phyloP scores from a whole-genome alignment of 441 rosid species.

The Geranium incanum region DNA sequence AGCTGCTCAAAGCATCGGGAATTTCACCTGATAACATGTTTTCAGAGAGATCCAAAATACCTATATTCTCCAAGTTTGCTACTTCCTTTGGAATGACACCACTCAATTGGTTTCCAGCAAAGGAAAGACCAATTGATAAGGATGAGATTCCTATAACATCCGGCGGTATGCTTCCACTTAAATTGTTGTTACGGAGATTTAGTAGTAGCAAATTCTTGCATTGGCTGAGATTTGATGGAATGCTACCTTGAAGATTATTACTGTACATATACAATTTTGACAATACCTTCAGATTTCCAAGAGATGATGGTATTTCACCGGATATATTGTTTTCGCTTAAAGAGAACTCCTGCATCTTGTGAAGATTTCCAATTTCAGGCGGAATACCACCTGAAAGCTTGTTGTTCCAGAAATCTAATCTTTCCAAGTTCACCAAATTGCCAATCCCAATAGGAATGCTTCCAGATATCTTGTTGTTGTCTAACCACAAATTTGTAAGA shows the following conservation, averaged over 20 bases:
- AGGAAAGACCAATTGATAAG: not conserved
- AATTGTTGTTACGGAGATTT: slow-evolving; percentile 16
- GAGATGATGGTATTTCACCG: slow-evolving; percentile 17
- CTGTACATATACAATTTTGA: not conserved
- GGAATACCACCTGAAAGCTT: slow-evolving; percentile 13
- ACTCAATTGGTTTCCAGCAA: slow-evolving; percentile 10
- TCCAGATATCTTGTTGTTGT: slow-evolving; percentile 13
- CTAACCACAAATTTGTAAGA: not conserved
- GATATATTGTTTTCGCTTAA: slow-evolving; percentile 10
- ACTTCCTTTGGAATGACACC: slow-evolving; percentile 21
- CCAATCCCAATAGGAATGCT: slow-evolving; percentile 12
- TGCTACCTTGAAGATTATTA: slow-evolving; percentile 15
- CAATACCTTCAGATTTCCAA: slow-evolving; percentile 13
- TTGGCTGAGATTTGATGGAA: slow-evolving; percentile 18
- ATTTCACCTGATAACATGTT: slow-evolving; percentile 23
- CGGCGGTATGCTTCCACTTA: slow-evolving; percentile 19
- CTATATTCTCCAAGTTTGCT: slow-evolving; percentile 9
- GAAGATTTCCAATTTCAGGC: slow-evolving; percentile 9
- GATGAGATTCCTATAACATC: slow-evolving; percentile 12
- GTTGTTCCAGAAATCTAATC: not conserved
- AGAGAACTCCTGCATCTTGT: not conserved
- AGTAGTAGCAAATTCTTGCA: not conserved
- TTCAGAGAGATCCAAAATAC: not conserved
- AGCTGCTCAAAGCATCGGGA: slow-evolving; percentile 18
- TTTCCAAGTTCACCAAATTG: slow-evolving; percentile 15